Evolutionary conservation across 2,329 filamentous ascomycete genomes (phyloP), one percentile per base, ranked within the genome.

Genomic region (Chaetomium olivaceum): DNA sequence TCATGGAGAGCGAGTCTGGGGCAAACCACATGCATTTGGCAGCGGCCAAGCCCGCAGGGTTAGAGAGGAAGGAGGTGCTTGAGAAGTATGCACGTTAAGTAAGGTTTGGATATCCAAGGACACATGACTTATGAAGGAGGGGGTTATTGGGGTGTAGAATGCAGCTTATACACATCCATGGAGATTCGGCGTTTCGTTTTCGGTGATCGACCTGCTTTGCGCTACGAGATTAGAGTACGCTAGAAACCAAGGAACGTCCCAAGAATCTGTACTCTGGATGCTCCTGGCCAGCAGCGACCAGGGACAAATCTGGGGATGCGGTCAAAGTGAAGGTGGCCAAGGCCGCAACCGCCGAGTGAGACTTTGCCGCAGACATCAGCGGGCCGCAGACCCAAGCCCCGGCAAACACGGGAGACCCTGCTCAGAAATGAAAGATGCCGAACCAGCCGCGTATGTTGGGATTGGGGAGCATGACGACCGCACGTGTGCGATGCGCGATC

Each of bases 1-100:
- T 94, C 74, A 89, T 91, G 54, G 91, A 89, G 76, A 83, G 88
- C 8, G 21, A 60, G 14, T 31, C 55, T 0, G n/a, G 19, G 5
- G 52, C 14, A 1, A 64, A 50, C 33, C 65, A 65, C 29, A 70
- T 67, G 67, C 57, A 64, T 14, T 12, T 64, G 23, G 67, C 68
- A 21, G 68, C 65, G 1, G 54, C 27, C 29, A 69, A 58, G 29
- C 68, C 68, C 0, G 56, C 64, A 1, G 67, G 68, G 43, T 29
- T 70, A 36, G 68, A 69, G 62, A 58, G 67, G 48, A 63, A 64
- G 31, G 67, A 69, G 33, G 67, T 65, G 14, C 58, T 67, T 9
- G 58, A 63, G 33, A 62, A 64, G 19, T 33, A 43, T n/a, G 12
- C 48, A 11, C 48, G 31, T 4, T 51, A 23, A 61, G 9, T 3